Evolutionary conservation across 768 basidiomycete species (phyloP).

Genomic region (Dendrothele bispora): DNA sequence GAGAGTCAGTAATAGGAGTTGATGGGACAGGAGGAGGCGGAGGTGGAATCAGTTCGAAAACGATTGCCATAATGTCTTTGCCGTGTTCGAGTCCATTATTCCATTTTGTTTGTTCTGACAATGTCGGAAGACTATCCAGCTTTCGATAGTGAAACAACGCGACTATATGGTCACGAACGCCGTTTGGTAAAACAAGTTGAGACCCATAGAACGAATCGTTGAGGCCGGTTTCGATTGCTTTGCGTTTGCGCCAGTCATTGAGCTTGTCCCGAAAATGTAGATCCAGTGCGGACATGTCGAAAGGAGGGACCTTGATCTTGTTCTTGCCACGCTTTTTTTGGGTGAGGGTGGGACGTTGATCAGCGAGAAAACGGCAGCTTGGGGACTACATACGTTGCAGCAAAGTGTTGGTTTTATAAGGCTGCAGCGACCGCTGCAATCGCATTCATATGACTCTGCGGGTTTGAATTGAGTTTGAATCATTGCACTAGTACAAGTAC

Average conservation of each 20-base stretch:
- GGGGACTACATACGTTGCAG: constrained; percentile 20
- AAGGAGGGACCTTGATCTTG: constrained; percentile 1
- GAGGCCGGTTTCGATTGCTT: constrained; percentile 7
- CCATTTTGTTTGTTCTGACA: constrained; percentile 15
- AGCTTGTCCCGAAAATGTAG: constrained; percentile 5
- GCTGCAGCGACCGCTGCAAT: no score
- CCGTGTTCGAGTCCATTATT: not conserved
- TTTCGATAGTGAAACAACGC: constrained; percentile 21
- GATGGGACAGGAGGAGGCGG: not conserved
- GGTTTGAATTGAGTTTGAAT: no score
- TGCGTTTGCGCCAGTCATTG: constrained; percentile 13
- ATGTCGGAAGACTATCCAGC: constrained; percentile 10
- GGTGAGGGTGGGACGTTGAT: not conserved
- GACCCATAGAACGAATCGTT: constrained; percentile 12
- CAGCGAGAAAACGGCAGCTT: not conserved
- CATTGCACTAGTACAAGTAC: no score
- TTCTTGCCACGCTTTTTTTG: not conserved
- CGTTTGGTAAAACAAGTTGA: constrained; percentile 17
- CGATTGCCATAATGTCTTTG: not conserved
- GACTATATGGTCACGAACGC: constrained; percentile 23
- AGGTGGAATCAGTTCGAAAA: not conserved
- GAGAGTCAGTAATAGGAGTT: not conserved
- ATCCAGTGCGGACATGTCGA: constrained; percentile 2
- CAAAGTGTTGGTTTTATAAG: constrained; percentile 9
- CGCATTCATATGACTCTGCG: no score